Evolutionary conservation across 345 rosid genomes (phyloP).

Genomic region (Pistacia atlantica): DNA sequence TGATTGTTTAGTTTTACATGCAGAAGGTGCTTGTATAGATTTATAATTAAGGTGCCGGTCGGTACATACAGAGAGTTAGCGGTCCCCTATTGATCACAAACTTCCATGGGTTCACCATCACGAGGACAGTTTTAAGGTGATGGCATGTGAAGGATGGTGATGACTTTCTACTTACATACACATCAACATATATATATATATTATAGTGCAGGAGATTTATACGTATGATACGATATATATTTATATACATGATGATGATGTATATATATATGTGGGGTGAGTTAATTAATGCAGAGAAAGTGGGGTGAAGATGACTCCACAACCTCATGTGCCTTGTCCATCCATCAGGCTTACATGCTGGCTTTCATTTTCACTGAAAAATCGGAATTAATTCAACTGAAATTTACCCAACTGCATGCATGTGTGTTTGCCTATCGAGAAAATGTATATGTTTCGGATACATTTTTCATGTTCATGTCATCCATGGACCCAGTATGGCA

Average conservation of each 20-base stretch:
- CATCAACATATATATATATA: neutral
- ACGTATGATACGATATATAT: neutral
- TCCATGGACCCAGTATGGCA: conserved; percentile 6
- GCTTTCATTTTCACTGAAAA: no score
- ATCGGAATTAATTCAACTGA: no score
- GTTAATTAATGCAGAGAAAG: conserved; percentile 18
- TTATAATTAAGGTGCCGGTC: no score
- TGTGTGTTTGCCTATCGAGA: neutral
- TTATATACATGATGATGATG: neutral
- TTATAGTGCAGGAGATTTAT: no score
- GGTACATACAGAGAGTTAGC: neutral
- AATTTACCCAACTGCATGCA: no score
- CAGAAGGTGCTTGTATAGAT: neutral
- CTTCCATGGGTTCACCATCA: conserved; percentile 24
- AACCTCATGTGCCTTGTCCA: conserved; percentile 30
- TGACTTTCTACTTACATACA: conserved; percentile 16
- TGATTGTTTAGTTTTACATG: neutral
- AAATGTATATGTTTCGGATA: neutral
- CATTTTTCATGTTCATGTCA: neutral
- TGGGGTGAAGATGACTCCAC: conserved; percentile 19
- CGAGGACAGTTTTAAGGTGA: conserved; percentile 25
- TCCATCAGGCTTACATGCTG: conserved; percentile 4
- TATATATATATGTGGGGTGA: neutral
- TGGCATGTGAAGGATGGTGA: conserved; percentile 39
- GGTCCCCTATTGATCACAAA: conserved; percentile 37